A percentile compares a stretch with the other conserved stretches of the same genome.
Conservation (phyloP, 2,329 filamentous ascomycete genomes). For the Epichloe coenophiala region DNA sequence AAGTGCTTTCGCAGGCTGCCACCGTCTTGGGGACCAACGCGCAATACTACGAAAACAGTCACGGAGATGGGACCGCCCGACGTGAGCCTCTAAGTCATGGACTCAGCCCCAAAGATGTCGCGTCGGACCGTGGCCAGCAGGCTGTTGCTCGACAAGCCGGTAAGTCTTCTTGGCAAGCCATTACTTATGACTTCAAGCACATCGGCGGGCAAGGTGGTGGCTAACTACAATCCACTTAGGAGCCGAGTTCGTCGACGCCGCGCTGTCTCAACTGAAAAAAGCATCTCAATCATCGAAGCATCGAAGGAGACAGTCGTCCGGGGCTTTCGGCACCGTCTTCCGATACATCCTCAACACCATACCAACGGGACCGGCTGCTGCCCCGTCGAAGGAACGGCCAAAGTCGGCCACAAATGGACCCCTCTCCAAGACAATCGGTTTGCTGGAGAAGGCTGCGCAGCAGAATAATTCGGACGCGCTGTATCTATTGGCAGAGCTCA, state of each 20-base stretch:
- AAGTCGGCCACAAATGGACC: slow-evolving; percentile 23
- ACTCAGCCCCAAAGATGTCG: slow-evolving; percentile 18
- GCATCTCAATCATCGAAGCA: slow-evolving; percentile 31
- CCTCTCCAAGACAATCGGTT: slow-evolving; percentile 35
- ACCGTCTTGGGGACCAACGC: slow-evolving; percentile 24
- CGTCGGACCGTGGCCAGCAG: slow-evolving; percentile 14
- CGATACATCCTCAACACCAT: slow-evolving; percentile 34
- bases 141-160: slow-evolving; percentile 22
- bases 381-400: slow-evolving; percentile 25
- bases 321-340: slow-evolving; percentile 28
- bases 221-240: slow-evolving; percentile 19
- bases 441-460: slow-evolving; percentile 38
- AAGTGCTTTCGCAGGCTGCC: slow-evolving; percentile 36
- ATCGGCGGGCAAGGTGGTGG: background rate
- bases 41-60: slow-evolving; percentile 22
- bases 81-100: slow-evolving; percentile 19
- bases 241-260: slow-evolving; percentile 39
- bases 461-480: slow-evolving; percentile 68
- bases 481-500: slow-evolving; percentile 82
- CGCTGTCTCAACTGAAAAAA: slow-evolving; percentile 35
- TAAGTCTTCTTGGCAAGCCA: slow-evolving; percentile 11
- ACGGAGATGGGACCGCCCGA: slow-evolving; percentile 17
- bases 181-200: background rate
- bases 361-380: slow-evolving; percentile 34
- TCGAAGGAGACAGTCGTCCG: slow-evolving; percentile 29